Evolutionary conservation across 305 asterid genomes (phyloP).

Genomic region (Plantago lanceolata): DNA sequence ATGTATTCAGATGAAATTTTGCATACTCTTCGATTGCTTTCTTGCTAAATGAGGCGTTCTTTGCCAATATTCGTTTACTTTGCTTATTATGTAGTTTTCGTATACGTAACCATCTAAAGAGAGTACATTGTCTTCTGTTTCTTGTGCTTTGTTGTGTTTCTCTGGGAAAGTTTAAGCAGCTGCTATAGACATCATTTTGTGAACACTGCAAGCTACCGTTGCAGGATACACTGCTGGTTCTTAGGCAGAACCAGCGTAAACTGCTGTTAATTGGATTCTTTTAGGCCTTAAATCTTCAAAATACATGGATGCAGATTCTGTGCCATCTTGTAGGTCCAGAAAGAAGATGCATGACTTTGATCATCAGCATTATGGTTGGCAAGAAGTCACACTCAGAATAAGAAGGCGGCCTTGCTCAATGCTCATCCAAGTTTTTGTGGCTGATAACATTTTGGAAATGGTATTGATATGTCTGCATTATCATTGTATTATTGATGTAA

Average conservation of each 20-base stretch:
- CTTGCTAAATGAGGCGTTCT: neutral
- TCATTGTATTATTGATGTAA: neutral
- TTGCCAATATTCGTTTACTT: no score
- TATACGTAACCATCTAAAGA: neutral
- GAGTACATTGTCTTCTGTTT: neutral
- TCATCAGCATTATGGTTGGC: constrained; percentile 4
- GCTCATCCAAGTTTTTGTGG: neutral
- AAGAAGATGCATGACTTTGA: neutral
- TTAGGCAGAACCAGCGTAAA: neutral
- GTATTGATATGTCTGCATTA: neutral
- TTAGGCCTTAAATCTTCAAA: neutral
- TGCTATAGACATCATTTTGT: neutral
- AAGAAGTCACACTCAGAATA: constrained; percentile 3
- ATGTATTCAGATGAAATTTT: neutral
- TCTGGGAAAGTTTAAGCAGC: neutral
- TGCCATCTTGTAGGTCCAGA: constrained; percentile 3
- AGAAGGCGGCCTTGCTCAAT: neutral
- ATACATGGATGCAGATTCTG: neutral
- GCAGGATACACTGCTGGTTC: neutral
- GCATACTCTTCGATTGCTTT: neutral
- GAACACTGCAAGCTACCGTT: no score
- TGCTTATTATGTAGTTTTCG: no score
- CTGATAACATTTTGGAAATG: neutral
- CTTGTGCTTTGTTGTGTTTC: neutral
- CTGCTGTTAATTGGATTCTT: neutral